Evolutionary conservation across 2,329 filamentous ascomycete genomes (phyloP).

Genomic region (Emmonsiellopsis sp.): DNA sequence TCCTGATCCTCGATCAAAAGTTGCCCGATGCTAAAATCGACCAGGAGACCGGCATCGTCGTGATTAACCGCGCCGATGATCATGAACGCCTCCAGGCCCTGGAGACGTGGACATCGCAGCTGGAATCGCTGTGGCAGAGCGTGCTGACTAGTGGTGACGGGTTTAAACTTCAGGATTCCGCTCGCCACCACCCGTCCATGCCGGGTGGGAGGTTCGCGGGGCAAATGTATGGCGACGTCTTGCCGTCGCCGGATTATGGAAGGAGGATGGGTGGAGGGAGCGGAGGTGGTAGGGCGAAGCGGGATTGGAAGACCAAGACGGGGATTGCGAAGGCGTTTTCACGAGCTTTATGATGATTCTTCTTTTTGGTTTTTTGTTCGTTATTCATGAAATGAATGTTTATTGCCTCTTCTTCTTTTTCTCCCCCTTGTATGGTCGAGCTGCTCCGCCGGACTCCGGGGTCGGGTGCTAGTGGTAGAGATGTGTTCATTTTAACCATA

Average conservation of each 20-base stretch:
- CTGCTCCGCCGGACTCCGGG: no score
- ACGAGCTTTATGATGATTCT: conserved; percentile 3
- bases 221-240: conserved; percentile 8
- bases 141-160: conserved; percentile 73
- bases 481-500: no score
- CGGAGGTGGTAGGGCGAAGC: not conserved
- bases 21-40: conserved; percentile 74
- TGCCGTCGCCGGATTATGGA: conserved; percentile 12
- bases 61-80: conserved; percentile 67
- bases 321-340: conserved; percentile 7
- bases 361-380: not conserved
- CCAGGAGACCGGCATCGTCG: conserved; percentile 73
- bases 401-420: no score
- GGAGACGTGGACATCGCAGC: conserved; percentile 59
- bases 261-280: not conserved
- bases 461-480: no score
- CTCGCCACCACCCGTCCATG: conserved; percentile 20
- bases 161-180: conserved; percentile 37
- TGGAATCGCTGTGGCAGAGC: conserved; percentile 58
- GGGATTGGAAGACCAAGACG: conserved; percentile 17
- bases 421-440: no score
- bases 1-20: conserved; percentile 82
- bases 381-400: no score
- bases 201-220: conserved; percentile 24
- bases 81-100: conserved; percentile 62